Percentiles rank a stretch among this genome's conserved stretches.
These are phyloP conservation scores for Pyrenophora seminiperda DNA, from an alignment of 2,329 filamentous ascomycete species.

Conservation along the genomic window DNA sequence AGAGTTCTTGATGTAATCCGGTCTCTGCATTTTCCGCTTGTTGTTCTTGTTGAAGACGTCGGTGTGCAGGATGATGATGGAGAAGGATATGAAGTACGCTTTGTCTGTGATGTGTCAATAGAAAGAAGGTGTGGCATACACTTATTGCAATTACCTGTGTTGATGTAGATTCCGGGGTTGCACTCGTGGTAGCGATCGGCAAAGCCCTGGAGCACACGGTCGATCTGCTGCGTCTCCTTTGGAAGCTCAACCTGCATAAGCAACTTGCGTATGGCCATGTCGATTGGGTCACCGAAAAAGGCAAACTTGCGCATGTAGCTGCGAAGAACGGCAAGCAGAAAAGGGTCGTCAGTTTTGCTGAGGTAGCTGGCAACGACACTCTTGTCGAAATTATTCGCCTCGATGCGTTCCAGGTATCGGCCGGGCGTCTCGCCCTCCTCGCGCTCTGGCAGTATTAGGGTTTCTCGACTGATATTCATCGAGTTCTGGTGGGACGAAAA, in stretches of 20 bases:
- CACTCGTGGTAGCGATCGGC: conserved; percentile 97
- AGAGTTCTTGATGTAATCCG: conserved; percentile 94
- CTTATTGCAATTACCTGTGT: conserved; percentile 59
- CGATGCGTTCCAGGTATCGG: conserved; percentile 82
- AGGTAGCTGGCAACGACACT: conserved; percentile 84
- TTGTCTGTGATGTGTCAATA: conserved; percentile 64
- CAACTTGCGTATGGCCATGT: conserved; percentile 95
- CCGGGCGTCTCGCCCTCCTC: conserved; percentile 88
- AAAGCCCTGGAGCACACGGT: conserved; percentile 90
- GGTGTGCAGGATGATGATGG: conserved; percentile 91
- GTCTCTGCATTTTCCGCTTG: conserved; percentile 97
- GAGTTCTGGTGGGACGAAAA: conserved; percentile 83
- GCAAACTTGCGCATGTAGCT: conserved; percentile 95
- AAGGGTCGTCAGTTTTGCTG: conserved; percentile 83
- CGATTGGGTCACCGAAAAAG: conserved; percentile 96
- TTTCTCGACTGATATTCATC: conserved; percentile 74
- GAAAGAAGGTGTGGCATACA: not conserved
- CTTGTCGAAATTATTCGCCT: conserved; percentile 76
- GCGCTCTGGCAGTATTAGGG: conserved; percentile 72
- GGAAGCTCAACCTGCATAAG: conserved; percentile 96
- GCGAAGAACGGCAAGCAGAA: conserved; percentile 79
- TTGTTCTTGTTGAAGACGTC: conserved; percentile 99
- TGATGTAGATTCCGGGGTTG: conserved; percentile 92
- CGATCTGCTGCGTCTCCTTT: conserved; percentile 97
- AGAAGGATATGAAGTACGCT: conserved; percentile 98